Evolutionary conservation across 805 yeast genomes (phyloP).

Genomic region (Clavispora asparagi): DNA sequence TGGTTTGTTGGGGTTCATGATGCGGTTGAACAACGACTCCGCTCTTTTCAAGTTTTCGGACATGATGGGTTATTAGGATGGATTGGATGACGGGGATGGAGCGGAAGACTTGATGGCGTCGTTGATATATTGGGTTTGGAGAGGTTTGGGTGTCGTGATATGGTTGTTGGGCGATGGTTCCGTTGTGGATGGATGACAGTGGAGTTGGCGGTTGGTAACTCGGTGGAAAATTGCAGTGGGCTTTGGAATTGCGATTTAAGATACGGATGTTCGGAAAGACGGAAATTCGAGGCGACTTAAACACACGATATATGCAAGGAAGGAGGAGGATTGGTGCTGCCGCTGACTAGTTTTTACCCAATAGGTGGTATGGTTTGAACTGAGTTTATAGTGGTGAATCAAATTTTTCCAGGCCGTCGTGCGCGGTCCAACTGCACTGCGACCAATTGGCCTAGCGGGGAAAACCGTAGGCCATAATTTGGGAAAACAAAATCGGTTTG

Average conservation of each 20-base stretch:
- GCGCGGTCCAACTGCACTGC: neutral
- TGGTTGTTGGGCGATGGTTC: neutral
- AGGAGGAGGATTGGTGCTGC: neutral
- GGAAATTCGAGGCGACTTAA: neutral
- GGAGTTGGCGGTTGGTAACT: neutral
- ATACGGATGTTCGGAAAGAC: neutral
- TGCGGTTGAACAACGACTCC: constrained; percentile 41
- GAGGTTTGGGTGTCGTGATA: too few species aligned
- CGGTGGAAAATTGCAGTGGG: neutral
- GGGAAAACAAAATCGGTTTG: too few species aligned
- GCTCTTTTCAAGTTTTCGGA: constrained; percentile 44
- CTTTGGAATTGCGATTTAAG: too few species aligned
- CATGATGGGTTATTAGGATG: constrained; percentile 17
- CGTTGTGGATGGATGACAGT: too few species aligned
- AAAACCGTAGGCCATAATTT: too few species aligned
- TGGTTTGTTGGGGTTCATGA: constrained; percentile 35
- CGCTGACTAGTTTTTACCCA: neutral
- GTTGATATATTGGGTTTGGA: too few species aligned
- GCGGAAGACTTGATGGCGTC: neutral
- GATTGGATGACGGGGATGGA: neutral
- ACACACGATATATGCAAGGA: neutral
- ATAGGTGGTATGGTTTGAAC: neutral
- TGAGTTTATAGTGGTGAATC: neutral
- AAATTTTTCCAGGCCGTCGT: neutral
- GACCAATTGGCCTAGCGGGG: neutral